These are phyloP conservation scores for Alloascoidea africana DNA, from an alignment of 805 yeast genomes.

Conservation along the genomic window DNA sequence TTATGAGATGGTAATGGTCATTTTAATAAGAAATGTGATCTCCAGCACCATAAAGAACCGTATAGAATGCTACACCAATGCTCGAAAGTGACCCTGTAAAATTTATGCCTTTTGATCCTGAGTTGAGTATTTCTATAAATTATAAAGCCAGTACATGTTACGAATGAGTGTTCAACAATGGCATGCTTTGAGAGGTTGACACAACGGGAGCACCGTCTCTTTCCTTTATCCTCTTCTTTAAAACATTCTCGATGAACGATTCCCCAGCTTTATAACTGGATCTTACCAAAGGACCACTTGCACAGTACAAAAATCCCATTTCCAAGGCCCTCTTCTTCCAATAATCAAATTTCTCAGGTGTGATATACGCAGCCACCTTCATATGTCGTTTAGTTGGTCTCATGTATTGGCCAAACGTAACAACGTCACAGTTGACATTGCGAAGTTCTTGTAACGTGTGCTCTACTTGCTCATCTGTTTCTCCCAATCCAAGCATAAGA, in stretches of 20 bases:
- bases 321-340: slow-evolving; percentile 81
- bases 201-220: no score
- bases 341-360: slow-evolving; percentile 85
- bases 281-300: slow-evolving; percentile 93
- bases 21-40: no score
- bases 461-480: slow-evolving; percentile 77
- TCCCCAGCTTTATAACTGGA: slow-evolving; percentile 98
- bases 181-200: no score
- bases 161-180: no score
- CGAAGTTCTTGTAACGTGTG: slow-evolving; percentile 68
- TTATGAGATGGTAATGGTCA: no score
- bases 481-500: slow-evolving; percentile 93
- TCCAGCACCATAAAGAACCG: no score
- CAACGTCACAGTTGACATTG: slow-evolving; percentile 72
- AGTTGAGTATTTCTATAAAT: no score
- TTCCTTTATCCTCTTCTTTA: slow-evolving; percentile 68
- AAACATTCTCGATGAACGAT: slow-evolving; percentile 86
- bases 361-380: slow-evolving; percentile 92
- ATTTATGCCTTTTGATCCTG: no score
- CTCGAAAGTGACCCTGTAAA: no score
- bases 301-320: slow-evolving; percentile 90
- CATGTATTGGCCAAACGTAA: slow-evolving; percentile 98
- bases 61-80: no score
- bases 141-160: no score
- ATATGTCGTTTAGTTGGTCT: slow-evolving; percentile 97